Conservation (phyloP, 2,329 filamentous ascomycete species). For the Conoideocrella luteorostrata region DNA sequence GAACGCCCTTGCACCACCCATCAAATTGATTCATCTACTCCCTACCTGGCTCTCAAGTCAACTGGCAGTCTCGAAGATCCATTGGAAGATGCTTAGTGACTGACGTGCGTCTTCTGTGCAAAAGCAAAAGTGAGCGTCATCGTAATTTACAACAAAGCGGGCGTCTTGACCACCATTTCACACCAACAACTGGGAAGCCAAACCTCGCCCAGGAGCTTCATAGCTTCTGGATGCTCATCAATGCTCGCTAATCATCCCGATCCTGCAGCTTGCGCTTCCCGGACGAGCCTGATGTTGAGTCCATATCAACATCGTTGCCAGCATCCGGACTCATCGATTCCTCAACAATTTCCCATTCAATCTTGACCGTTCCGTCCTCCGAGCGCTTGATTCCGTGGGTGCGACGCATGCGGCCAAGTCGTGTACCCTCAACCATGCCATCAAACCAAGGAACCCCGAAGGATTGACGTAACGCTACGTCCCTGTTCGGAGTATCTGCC, state of each 20-base stretch:
- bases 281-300: conserved; percentile 22
- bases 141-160: background rate
- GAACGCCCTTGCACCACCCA: no score
- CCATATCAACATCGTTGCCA: conserved; percentile 30
- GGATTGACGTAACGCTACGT: conserved; percentile 40
- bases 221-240: background rate
- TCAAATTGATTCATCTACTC: no score
- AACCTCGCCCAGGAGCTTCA: no score
- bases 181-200: no score
- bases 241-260: conserved; percentile 23
- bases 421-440: conserved; percentile 68
- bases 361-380: conserved; percentile 55
- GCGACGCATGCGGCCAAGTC: conserved; percentile 60
- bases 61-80: no score
- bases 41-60: no score
- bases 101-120: no score
- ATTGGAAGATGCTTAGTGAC: no score
- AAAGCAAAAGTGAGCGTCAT: no score
- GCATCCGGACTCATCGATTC: conserved; percentile 44
- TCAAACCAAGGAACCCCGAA: conserved; percentile 85
- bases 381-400: conserved; percentile 48
- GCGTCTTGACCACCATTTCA: no score
- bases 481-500: conserved; percentile 14
- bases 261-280: conserved; percentile 49
- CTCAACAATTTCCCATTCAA: conserved; percentile 83